These are phyloP conservation scores for Kurtzmaniella cleridarum DNA, from an alignment of 805 yeast genomes.

Conservation along the genomic window DNA sequence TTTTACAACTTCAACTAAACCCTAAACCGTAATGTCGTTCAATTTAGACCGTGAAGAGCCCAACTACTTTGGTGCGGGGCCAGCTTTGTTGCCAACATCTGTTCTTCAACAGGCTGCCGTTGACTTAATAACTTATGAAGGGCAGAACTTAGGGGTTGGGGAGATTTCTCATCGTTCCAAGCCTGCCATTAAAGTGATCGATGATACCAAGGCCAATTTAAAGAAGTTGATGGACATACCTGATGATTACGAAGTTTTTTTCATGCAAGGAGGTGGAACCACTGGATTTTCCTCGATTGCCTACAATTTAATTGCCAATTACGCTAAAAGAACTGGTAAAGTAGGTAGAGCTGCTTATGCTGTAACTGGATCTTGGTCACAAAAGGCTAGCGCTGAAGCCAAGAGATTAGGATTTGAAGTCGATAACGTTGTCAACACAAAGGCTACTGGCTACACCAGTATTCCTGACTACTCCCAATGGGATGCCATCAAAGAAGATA, in stretches of 20 bases:
- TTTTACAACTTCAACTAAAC: background rate
- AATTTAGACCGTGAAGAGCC: slow-evolving; percentile 61
- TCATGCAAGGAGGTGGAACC: slow-evolving; percentile 98
- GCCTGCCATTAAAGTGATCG: slow-evolving; percentile 72
- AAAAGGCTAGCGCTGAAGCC: slow-evolving; percentile 85
- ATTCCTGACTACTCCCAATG: slow-evolving; percentile 66
- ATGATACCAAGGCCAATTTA: slow-evolving; percentile 67
- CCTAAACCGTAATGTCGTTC: slow-evolving; percentile 8
- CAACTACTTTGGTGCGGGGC: slow-evolving; percentile 96
- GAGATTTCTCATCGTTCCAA: slow-evolving; percentile 94
- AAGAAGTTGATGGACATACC: slow-evolving; percentile 67
- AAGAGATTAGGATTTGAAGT: slow-evolving; percentile 72
- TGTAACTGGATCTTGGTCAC: slow-evolving; percentile 92
- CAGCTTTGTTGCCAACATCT: slow-evolving; percentile 80
- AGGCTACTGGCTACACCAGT: slow-evolving; percentile 47
- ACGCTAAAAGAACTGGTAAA: slow-evolving; percentile 66
- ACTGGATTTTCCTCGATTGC: slow-evolving; percentile 89
- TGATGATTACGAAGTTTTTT: slow-evolving; percentile 89
- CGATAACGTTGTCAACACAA: slow-evolving; percentile 63
- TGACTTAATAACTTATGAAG: slow-evolving; percentile 70
- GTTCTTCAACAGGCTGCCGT: slow-evolving; percentile 85
- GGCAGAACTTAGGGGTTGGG: slow-evolving; percentile 80
- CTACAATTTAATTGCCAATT: slow-evolving; percentile 73
- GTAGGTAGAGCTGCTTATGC: slow-evolving; percentile 81
- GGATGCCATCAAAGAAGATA: slow-evolving; percentile 46